Conservation (phyloP, 1,139 yeast genomes). For the Wickerhamomyces sp. region DNA sequence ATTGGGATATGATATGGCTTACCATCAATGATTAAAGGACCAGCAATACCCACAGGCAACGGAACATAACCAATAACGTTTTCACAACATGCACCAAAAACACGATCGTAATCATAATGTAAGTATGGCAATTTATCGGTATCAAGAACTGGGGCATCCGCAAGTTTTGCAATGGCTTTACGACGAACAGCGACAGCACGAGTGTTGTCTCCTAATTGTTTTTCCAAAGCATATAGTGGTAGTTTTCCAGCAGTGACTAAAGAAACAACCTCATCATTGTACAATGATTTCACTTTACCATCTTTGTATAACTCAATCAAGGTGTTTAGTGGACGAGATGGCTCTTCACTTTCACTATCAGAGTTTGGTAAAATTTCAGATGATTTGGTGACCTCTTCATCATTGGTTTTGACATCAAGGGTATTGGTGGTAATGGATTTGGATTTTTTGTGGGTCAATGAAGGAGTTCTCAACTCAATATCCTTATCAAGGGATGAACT, state of each 20-base stretch:
- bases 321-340: conserved; percentile 51
- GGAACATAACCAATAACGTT: conserved; percentile 97
- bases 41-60: conserved; percentile 95
- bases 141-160: conserved; percentile 77
- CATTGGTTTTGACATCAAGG: conserved; percentile 3
- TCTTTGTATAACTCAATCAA: conserved; percentile 58
- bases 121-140: conserved; percentile 70
- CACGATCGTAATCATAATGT: conserved; percentile 89
- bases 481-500: conserved; percentile 20
- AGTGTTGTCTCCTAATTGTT: conserved; percentile 77
- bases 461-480: conserved; percentile 15
- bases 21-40: conserved; percentile 89
- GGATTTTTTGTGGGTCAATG: conserved; percentile 19
- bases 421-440: conserved; percentile 2
- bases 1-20: conserved; percentile 86
- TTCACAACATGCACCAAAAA: conserved; percentile 98
- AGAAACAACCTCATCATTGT: conserved; percentile 66
- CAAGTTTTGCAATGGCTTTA: conserved; percentile 77
- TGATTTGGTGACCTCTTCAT: conserved; percentile 15
- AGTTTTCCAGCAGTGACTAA: conserved; percentile 73
- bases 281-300: conserved; percentile 64
- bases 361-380: conserved; percentile 20
- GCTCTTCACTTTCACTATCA: conserved; percentile 19
- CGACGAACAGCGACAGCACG: conserved; percentile 95
- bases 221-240: conserved; percentile 91